Evolutionary conservation across 371 early-diverging fungal genomes (phyloP).

Genomic region (Chytridium lagenaria): DNA sequence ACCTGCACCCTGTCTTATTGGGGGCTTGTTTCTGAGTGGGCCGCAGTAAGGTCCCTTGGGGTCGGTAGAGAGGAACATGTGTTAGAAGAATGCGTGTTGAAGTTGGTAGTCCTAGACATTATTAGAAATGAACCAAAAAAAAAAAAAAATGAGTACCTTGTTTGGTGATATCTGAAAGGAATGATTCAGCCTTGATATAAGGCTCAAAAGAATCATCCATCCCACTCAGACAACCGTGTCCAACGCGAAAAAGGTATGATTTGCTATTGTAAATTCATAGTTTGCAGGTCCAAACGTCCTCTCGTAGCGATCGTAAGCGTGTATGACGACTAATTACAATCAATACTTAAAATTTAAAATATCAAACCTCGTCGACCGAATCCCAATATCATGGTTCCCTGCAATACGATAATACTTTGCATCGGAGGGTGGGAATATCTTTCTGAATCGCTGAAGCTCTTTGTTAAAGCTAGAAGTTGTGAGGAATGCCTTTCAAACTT

Average conservation of each 20-base stretch:
- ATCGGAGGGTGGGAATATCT: conserved; percentile 46
- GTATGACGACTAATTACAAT: conserved; percentile 49
- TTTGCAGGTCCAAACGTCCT: conserved; percentile 72
- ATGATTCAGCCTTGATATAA: neutral
- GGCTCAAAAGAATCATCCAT: neutral
- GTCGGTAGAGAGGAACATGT: conserved; percentile 82
- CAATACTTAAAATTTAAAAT: neutral
- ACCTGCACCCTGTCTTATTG: conserved; percentile 59
- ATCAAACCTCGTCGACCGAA: conserved; percentile 70
- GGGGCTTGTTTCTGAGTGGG: conserved; percentile 59
- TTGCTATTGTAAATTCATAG: conserved; percentile 61
- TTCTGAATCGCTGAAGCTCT: conserved; percentile 54
- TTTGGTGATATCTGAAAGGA: neutral
- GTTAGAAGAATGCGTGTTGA: conserved; percentile 67
- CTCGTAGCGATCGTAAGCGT: conserved; percentile 63
- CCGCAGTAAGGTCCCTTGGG: conserved; percentile 73
- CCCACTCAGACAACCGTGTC: conserved; percentile 81
- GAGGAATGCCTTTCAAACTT: neutral
- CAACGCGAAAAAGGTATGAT: conserved; percentile 72
- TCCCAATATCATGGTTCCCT: conserved; percentile 94
- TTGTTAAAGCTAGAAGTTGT: conserved; percentile 37
- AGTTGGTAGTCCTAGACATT: neutral
- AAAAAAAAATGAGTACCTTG: neutral
- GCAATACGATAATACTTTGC: conserved; percentile 58
- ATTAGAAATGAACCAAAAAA: neutral